Base-by-base conservation (phyloP, 805 yeast genomes). In the Pichia exigua region DNA sequence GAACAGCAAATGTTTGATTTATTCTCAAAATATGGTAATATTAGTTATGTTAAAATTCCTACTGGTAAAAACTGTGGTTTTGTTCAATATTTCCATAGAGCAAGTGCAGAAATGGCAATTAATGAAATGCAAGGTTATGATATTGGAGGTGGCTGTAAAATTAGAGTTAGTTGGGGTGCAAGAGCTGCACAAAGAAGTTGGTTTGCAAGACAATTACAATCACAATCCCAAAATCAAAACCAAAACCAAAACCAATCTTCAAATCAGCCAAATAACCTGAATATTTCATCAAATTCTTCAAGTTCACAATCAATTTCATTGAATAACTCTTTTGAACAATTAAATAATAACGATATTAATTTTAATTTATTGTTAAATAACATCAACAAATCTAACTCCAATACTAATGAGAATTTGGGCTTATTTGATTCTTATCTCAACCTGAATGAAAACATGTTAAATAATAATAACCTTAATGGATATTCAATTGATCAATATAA, bases 101-200 rank as follows among this genome's bases (percentile, higher is more conserved):
- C 81, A 44, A 82, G 87, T 58, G 97, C 97, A 1, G 97, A 91
- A 67, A 76, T 76, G 50, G 95, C 97, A 12, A 86, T 90, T 55
- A 74, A 79, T 38, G 85, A 83, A 56, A 85, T 90, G 95, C 96
- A 90, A 68, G 96, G 96, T 11, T 87, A 82, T 64, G 88, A 89
- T 39, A 83, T 90, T 59, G 92, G 69, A 21, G 91, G 47, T 12
- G 90, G 87, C 52, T 83, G 87, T 52, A 76, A 92, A 55, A 82
- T 90, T 46, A 75, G 96, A 59, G 75, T 90, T 52, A 83, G 92
- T 48, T 90, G 97, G 97, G 97, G 97, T 40, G 71, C 70, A 30
- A 77, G 89, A 58, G 79, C 86, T 12, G 71, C 68, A 24, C 71
- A 65, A 59, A 61, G 71, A 52, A 66, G 62, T 49, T 64, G 67